Conservation (phyloP, 148 eudicot species). For the Agrostemma githago region DNA sequence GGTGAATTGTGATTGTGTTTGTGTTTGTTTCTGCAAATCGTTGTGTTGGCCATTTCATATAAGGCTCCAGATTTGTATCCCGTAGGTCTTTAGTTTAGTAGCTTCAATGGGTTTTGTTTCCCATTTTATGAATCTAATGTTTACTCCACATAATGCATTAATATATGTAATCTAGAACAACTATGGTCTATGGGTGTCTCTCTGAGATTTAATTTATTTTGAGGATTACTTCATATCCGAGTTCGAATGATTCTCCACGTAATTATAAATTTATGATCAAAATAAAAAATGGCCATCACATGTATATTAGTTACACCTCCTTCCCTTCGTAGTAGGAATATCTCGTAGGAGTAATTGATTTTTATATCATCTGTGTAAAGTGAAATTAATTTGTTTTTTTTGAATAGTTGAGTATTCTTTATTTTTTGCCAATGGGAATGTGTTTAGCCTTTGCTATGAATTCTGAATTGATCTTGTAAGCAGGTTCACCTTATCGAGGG, state of each 20-base stretch:
- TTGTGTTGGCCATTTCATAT: background rate
- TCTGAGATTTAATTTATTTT: too few relatives aligned
- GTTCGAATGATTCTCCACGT: too few relatives aligned
- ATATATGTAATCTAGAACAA: too few relatives aligned
- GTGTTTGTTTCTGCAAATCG: background rate
- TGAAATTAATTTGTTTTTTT: background rate
- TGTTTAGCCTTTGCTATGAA: background rate
- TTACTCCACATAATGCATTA: too few relatives aligned
- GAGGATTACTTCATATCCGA: too few relatives aligned
- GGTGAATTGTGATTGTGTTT: background rate
- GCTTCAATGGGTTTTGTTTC: background rate
- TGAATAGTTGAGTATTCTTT: background rate
- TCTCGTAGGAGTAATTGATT: background rate
- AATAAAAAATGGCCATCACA: too few relatives aligned
- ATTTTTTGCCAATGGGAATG: background rate
- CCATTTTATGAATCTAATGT: background rate
- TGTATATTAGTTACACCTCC: too few relatives aligned
- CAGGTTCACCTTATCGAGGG: constrained; percentile 98
- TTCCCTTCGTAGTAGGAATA: too few relatives aligned
- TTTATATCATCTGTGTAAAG: background rate
- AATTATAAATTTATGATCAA: too few relatives aligned
- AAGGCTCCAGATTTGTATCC: background rate
- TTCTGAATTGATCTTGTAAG: constrained; percentile 13
- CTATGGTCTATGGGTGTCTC: too few relatives aligned
- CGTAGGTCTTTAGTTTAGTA: background rate